phyloP scores from a whole-genome alignment of 1,284 basidiomycete genomes.

The Malassezia caprae region DNA sequence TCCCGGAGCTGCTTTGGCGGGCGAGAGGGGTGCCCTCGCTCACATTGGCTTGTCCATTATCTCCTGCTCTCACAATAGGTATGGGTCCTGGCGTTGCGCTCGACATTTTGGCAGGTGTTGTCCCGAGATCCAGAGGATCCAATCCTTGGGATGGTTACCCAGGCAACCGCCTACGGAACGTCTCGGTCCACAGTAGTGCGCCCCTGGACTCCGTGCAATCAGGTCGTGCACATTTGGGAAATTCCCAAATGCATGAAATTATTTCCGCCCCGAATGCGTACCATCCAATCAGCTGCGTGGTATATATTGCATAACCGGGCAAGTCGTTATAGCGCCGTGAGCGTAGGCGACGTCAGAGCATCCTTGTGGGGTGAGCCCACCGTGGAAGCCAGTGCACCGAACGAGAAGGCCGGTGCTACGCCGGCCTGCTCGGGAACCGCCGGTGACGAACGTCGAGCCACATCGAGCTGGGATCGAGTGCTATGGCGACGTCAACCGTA shows the following conservation, averaged over 20 bases:
- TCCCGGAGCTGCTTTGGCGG: conserved; percentile 7
- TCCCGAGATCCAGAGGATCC: not conserved
- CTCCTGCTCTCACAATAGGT: conserved; percentile 11
- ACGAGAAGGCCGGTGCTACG: not conserved
- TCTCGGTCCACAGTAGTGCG: not conserved
- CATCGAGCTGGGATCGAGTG: conserved; percentile 61
- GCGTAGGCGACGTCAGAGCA: not conserved
- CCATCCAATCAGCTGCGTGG: not conserved
- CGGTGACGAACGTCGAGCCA: not conserved
- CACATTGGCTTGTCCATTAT: not conserved
- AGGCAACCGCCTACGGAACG: not conserved
- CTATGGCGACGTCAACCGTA: conserved; percentile 70
- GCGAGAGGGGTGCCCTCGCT: conserved; percentile 3
- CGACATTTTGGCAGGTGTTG: conserved; percentile 4
- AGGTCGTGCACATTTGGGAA: not conserved
- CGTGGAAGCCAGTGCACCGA: not conserved
- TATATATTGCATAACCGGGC: not conserved
- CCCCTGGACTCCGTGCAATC: not conserved
- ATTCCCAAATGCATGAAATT: not conserved
- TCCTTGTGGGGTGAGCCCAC: not conserved
- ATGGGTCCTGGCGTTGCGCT: conserved; percentile 16
- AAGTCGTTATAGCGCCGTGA: not conserved
- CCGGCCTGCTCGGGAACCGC: not conserved
- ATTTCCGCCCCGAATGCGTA: not conserved
- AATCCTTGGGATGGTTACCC: not conserved